These are phyloP conservation scores for Yamadazyma jaroonii DNA, from an alignment of 1,139 yeast genomes.

Conservation along the genomic window DNA sequence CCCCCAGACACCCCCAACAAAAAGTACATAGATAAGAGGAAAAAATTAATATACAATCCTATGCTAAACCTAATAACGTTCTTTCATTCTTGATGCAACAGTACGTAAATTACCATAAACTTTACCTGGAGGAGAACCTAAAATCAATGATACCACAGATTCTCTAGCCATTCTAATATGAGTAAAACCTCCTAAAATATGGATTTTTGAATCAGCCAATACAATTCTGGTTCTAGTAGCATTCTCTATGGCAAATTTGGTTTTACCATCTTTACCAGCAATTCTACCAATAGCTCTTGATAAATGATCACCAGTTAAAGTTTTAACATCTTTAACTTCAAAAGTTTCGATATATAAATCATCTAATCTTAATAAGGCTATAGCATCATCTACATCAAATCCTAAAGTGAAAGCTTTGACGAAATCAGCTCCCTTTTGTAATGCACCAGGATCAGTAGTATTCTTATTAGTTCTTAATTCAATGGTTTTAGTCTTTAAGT, in stretches of 20 bases:
- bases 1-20: not conserved
- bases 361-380: slow-evolving; percentile 88
- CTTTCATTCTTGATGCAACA: slow-evolving; percentile 95
- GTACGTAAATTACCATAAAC: slow-evolving; percentile 96
- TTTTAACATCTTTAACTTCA: slow-evolving; percentile 95
- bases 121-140: slow-evolving; percentile 98
- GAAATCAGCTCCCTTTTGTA: slow-evolving; percentile 97
- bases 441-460: slow-evolving; percentile 89
- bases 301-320: slow-evolving; percentile 91
- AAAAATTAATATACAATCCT: slow-evolving; percentile 4
- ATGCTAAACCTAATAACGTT: slow-evolving; percentile 59
- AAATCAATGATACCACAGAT: slow-evolving; percentile 87
- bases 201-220: slow-evolving; percentile 93
- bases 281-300: slow-evolving; percentile 99
- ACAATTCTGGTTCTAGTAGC: slow-evolving; percentile 98
- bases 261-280: slow-evolving; percentile 99
- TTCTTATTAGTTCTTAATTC: slow-evolving; percentile 77
- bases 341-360: slow-evolving; percentile 96
- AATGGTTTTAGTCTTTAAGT: slow-evolving; percentile 77
- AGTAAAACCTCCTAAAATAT: slow-evolving; percentile 93
- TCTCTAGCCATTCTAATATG: slow-evolving; percentile 98
- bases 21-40: not conserved
- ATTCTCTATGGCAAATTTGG: slow-evolving; percentile 96
- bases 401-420: slow-evolving; percentile 93
- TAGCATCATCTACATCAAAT: slow-evolving; percentile 94